Base-by-base conservation (phyloP, 2,329 filamentous ascomycete genomes). In the Cryphonectria nitschkei region DNA sequence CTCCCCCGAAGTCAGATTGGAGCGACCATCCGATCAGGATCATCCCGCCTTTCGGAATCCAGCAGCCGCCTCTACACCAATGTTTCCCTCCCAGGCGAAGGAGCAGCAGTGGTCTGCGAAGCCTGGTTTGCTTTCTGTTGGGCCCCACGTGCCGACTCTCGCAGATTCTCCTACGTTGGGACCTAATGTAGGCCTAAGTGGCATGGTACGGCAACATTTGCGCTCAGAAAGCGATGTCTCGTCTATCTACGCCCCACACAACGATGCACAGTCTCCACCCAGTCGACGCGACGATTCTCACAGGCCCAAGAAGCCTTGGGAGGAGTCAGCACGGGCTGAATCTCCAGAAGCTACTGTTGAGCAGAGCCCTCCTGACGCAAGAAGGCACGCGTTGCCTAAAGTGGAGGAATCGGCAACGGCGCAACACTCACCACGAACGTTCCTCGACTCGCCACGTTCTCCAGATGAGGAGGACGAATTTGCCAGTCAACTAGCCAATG, bases 191-290 rank as follows among this genome's bases (percentile, higher is more conserved):
- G 94, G 93, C 0, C 84, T 98, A 22, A 95, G 91, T 76, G 92
- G 92, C 1, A 88, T 97, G 84, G 90, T 97, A 62, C 89, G 92
- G 43, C 91, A 95, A 73, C 96, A 98, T 83, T 83, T 98, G 56
- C 90, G 96, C 66, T 89, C 89, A 46, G 89, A 91, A 74, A 98
- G 95, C 81, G 91, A 91, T 71, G 87, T 89, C 19, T 98, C 95
- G 0, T 97, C 94, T 0, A 85, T 96, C 37, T 94, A 93, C 75
- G 89, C 88, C 37, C 82, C 52, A 3, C 68, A 58, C 34, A 68
- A 52, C 37, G 32, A 68, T 22, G 8, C 67, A 13, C 58, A 68
- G 46, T 62, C 60, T 32, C 61, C 67, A 2, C 66, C 66, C 14
- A 52, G 37, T 37, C 22, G 43, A 64, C 26, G 56, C 16, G 71